Percentiles rank a stretch among this genome's conserved stretches.
These are phyloP conservation scores for Aplosporella prunicola DNA, from an alignment of 2,329 filamentous ascomycete species.

Conservation along the genomic window DNA sequence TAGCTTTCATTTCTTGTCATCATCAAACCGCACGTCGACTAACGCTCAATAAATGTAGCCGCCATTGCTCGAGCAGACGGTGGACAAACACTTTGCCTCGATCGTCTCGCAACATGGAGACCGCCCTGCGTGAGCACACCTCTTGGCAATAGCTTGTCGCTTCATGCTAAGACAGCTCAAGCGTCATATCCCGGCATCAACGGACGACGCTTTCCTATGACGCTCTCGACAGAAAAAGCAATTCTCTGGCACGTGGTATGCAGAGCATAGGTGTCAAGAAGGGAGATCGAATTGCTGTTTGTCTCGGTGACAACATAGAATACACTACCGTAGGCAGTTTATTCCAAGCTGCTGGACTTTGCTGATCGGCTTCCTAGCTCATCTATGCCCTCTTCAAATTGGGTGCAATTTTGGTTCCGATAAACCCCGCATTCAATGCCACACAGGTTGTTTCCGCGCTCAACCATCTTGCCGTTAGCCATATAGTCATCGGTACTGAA, in stretches of 20 bases:
- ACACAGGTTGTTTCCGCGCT: constrained; percentile 70
- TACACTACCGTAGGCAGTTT: constrained; percentile 56
- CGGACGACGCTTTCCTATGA: constrained; percentile 60
- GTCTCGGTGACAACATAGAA: constrained; percentile 75
- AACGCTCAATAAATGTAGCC: constrained; percentile 43
- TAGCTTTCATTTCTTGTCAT: constrained; percentile 10
- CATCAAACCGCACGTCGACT: no score
- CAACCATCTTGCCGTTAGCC: constrained; percentile 59
- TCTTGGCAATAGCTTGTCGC: neutral
- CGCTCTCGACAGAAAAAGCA: constrained; percentile 65
- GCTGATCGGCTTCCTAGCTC: constrained; percentile 24
- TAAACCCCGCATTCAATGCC: constrained; percentile 83
- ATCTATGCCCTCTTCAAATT: constrained; percentile 91
- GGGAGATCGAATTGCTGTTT: constrained; percentile 77
- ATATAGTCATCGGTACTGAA: constrained; percentile 78
- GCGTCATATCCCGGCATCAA: constrained; percentile 53
- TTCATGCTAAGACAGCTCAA: constrained; percentile 18
- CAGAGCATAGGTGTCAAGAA: constrained; percentile 63
- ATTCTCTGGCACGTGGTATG: constrained; percentile 63
- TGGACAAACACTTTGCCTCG: constrained; percentile 61
- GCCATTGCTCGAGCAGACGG: constrained; percentile 55
- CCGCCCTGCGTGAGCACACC: constrained; percentile 43
- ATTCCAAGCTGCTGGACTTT: neutral
- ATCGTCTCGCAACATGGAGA: constrained; percentile 58
- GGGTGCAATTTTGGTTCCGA: constrained; percentile 84